Evolutionary conservation across 2,329 filamentous ascomycete genomes (phyloP), one percentile per base, ranked within the genome.

Genomic region (Drechslera avenae): DNA sequence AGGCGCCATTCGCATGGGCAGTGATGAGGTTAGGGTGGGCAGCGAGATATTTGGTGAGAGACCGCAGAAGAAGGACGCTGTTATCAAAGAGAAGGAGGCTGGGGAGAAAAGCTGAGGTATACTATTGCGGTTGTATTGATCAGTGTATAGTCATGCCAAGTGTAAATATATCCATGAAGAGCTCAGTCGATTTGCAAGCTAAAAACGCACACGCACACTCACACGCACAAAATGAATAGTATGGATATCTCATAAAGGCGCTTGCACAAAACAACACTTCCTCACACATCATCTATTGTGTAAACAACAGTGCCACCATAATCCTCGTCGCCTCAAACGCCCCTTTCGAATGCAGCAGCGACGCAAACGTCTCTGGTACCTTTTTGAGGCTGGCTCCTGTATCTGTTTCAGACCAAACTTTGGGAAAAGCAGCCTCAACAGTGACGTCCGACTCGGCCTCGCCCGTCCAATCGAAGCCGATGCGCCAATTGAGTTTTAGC

Each of bases 41-140:
- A 97, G 91, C 68, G 93, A 90, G 2, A 96, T 99, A 50, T 99
- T 99, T 72, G 94, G 94, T 1, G 78, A 86, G 68, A 82, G 94
- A 67, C 91, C 91, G 13, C 79, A 84, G 31, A 95, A 88, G 81
- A 84, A 84, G 40, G 89, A 95, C 74, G 90, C 90, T 2, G 88
- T 87, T 75, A 79, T 94, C 37, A 79, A 67, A 52, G 65, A 69
- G 56, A 62, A 60, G 44, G 58, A 39, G 12, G 47, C 48, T 2
- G 50, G 51, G 17, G 56, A 56, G 14, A 54, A 63, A 47, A 63
- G 53, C 26, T 63, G 23, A 48, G 31, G 1, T 12, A n/a, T 5
- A 2, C 1, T 35, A 4, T 35, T 17, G 18, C 4, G 10, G 6
- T 1, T 19, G 4, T 4, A 5, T 35, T 35, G 16, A 8, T 7